Evolutionary conservation across 2,329 filamentous ascomycete species (phyloP), one percentile per base, ranked within the genome.

Genomic region (Sordariomycetes sp.): DNA sequence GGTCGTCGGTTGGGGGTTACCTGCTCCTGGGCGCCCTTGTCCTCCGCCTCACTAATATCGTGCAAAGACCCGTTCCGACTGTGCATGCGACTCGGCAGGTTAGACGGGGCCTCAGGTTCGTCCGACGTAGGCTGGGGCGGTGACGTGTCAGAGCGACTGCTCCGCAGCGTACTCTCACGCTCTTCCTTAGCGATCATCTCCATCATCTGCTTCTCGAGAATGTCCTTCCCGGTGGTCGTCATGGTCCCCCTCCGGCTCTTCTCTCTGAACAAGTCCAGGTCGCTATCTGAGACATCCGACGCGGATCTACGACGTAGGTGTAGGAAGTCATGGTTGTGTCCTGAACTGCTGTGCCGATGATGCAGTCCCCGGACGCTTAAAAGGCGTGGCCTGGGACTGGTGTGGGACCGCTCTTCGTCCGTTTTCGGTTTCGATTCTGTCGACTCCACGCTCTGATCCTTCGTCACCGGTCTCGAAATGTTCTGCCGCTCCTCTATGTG

Each of bases 261-360:
- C 54, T 67, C 72, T 28, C 71, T 71, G 59, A 66, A 67, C 8
- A 59, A 63, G 53, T 79, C 77, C 59, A 71, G 76, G 50, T 85
- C 82, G 53, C 76, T 82, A 32, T 80, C 80, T 5, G 85, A 87
- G 4, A 79, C 77, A 57, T 84, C 83, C 0, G 86, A 88, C 11
- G 75, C 68, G 11, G 82, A 84, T 12, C 69, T 69, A 46, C 65
- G 67, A 55, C 78, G 76, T 34, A 79, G 76, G 54, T 76, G 76
- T 32, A 79, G 70, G 59, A 82, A 79, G 57, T 81, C 78, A 35
- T 80, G 75, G 59, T 76, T 77, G 60, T 79, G 74, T 14, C 72
- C 66, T 2, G 79, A 80, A 58, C 72, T 73, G 59, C 70, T 76
- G 58, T 79, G 79, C 52, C 79, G 80, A 59, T 83, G 80, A 20